phyloP scores from a whole-genome alignment of 495 filamentous ascomycete genomes.

The Friedmanniomyces endolithicus region DNA sequence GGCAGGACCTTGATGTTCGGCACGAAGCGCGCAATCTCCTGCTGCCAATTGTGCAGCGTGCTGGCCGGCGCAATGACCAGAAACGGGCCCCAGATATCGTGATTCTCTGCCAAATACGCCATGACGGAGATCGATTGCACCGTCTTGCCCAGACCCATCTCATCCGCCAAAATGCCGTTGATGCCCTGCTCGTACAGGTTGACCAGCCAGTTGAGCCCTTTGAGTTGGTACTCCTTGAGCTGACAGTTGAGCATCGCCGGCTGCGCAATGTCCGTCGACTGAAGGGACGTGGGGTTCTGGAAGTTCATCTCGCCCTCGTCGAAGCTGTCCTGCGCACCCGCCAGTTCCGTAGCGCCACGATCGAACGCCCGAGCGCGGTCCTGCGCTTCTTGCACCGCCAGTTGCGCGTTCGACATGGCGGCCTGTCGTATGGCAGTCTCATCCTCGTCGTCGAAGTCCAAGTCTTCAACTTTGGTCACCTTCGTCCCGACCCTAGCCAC shows the following conservation, averaged over 20 bases:
- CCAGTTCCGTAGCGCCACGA: slow-evolving; percentile 33
- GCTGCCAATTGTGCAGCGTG: slow-evolving; percentile 97
- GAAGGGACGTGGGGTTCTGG: slow-evolving; percentile 92
- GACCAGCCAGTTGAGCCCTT: slow-evolving; percentile 97
- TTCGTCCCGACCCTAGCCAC: slow-evolving; percentile 48
- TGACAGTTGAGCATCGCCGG: slow-evolving; percentile 87
- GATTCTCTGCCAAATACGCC: slow-evolving; percentile 92
- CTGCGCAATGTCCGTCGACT: slow-evolving; percentile 85
- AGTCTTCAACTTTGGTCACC: slow-evolving; percentile 82
- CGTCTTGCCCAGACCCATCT: slow-evolving; percentile 99
- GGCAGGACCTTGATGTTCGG: slow-evolving; percentile 87
- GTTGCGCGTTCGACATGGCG: slow-evolving; percentile 90
- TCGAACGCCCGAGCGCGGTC: slow-evolving; percentile 90
- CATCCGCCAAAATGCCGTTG: slow-evolving; percentile 96
- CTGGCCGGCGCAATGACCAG: slow-evolving; percentile 92
- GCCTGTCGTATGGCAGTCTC: slow-evolving; percentile 68
- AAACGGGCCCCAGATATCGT: slow-evolving; percentile 98
- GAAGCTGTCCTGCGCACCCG: slow-evolving; percentile 38
- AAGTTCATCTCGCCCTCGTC: slow-evolving; percentile 96
- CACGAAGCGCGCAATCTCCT: slow-evolving; percentile 90
- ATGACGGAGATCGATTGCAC: slow-evolving; percentile 98
- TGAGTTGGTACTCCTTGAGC: slow-evolving; percentile 96
- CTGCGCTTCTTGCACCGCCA: slow-evolving; percentile 88
- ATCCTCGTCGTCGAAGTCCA: slow-evolving; percentile 93
- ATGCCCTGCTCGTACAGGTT: slow-evolving; percentile 99